Evolutionary conservation across 2,329 filamentous ascomycete genomes (phyloP), one percentile per base, ranked within the genome.

Genomic region (Alternaria longipes): DNA sequence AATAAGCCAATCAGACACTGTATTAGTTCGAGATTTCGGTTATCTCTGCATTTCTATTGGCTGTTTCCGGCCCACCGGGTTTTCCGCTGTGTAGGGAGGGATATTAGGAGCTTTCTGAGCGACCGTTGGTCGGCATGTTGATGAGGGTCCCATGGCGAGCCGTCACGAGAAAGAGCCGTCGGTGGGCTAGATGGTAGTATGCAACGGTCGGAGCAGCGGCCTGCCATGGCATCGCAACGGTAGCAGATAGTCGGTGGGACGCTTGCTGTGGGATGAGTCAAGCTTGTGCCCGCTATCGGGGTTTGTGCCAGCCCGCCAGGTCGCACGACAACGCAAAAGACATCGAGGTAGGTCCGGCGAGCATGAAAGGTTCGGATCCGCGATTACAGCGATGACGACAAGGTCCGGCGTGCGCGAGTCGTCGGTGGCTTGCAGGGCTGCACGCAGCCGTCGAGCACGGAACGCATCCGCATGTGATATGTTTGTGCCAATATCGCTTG

Each of bases 91-190:
- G n/a, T n/a, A n/a, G n/a, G n/a, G n/a, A n/a, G n/a, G n/a, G n/a
- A n/a, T n/a, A n/a, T n/a, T n/a, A 69, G 69, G 54, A 66, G 68
- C 52, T 49, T 57, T 65, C 50, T 66, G 72, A 40, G 56, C 64
- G 22, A 41, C 59, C 58, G 73, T 78, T 76, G 74, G 74, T 60
- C 71, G 62, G 60, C 64, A 52, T 60, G 51, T 67, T 66, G 62
- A 71, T 62, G 68, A 71, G 59, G 71, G 70, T 59, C 62, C 64
- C 59, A 56, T 54, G 61, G 69, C 62, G 53, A 64, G 54, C 42
- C 46, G 52, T 60, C 58, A 56, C 45, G 51, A 57, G 58, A 53
- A 65, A 55, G 54, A 56, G 51, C 46, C 49, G 56, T 64, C 56
- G 59, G 53, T 57, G 45, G 53, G 53, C 38, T 54, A 62, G 53